Evolutionary conservation across 192 early-diverging fungal genomes (phyloP).

Genomic region (Linnemannia schmuckeri): DNA sequence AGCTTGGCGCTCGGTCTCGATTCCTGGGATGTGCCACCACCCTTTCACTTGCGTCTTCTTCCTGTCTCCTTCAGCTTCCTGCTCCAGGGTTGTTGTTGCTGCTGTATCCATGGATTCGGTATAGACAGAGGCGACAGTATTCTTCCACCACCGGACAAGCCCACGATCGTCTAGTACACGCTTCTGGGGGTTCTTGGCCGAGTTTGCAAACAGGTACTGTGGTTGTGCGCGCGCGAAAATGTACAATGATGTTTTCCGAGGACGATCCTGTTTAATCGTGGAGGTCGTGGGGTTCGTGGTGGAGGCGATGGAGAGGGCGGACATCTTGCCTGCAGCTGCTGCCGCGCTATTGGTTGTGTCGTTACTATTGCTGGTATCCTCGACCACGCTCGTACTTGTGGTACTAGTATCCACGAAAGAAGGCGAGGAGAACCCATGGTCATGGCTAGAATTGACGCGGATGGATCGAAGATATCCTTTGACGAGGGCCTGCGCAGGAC

Average conservation of each 20-base stretch:
- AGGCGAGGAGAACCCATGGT: background rate
- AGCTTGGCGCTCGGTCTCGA: slow-evolving; percentile 57
- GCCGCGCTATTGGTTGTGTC: background rate
- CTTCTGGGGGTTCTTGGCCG: slow-evolving; percentile 74
- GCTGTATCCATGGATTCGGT: background rate
- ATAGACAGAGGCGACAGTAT: slow-evolving; percentile 37
- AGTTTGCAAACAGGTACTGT: slow-evolving; percentile 85
- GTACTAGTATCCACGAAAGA: background rate
- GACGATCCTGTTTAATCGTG: background rate
- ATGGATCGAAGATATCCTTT: slow-evolving; percentile 51
- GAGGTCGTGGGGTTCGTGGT: background rate
- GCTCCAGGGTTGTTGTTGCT: background rate
- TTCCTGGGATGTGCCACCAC: slow-evolving; percentile 73
- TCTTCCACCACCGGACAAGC: slow-evolving; percentile 86
- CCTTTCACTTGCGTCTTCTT: slow-evolving; percentile 14
- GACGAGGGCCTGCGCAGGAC: slow-evolving; percentile 44
- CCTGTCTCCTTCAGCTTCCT: slow-evolving; percentile 12
- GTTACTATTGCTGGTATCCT: background rate
- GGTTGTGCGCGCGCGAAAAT: slow-evolving; percentile 90
- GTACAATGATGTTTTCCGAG: slow-evolving; percentile 56
- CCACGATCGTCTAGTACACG: slow-evolving; percentile 70
- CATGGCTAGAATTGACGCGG: background rate
- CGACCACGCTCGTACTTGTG: background rate
- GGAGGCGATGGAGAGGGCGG: background rate
- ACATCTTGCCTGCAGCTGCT: background rate